Conservation (phyloP, 2,329 filamentous ascomycete genomes). For the Zasmidium angulare region DNA sequence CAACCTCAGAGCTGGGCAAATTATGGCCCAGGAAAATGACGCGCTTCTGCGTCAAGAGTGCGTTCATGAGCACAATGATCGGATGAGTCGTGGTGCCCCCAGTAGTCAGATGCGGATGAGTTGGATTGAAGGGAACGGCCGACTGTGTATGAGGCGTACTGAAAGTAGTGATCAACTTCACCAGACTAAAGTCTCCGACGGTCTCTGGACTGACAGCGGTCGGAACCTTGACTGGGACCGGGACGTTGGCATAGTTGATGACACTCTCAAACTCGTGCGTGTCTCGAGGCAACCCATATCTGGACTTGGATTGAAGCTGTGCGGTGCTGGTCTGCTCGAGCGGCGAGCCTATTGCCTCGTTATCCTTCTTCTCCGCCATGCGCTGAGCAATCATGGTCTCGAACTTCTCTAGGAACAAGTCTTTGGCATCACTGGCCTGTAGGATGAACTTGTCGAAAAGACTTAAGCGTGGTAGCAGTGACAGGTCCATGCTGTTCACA, state of each 20-base stretch:
- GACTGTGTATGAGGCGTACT: slow-evolving; percentile 77
- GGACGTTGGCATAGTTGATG: slow-evolving; percentile 93
- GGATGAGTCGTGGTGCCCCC: slow-evolving; percentile 88
- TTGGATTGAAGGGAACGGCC: slow-evolving; percentile 72
- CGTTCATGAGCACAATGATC: slow-evolving; percentile 91
- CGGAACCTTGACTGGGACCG: slow-evolving; percentile 94
- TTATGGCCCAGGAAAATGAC: slow-evolving; percentile 96
- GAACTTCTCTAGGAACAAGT: slow-evolving; percentile 97
- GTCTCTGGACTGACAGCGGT: slow-evolving; percentile 92
- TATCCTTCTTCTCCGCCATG: slow-evolving; percentile 62
- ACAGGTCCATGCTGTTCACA: slow-evolving; percentile 95
- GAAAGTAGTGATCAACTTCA: slow-evolving; percentile 96
- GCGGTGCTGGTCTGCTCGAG: slow-evolving; percentile 25
- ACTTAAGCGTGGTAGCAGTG: slow-evolving; percentile 83
- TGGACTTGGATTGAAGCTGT: slow-evolving; percentile 52
- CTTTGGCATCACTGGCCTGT: slow-evolving; percentile 88
- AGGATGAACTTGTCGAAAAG: slow-evolving; percentile 81
- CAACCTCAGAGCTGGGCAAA: slow-evolving; percentile 90
- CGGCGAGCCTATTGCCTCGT: slow-evolving; percentile 10
- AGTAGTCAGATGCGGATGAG: slow-evolving; percentile 91
- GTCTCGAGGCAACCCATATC: slow-evolving; percentile 80
- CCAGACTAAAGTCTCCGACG: slow-evolving; percentile 93
- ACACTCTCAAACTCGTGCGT: slow-evolving; percentile 97
- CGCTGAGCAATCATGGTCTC: slow-evolving; percentile 88
- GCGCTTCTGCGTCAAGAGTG: slow-evolving; percentile 91